These are phyloP conservation scores for Rhipidocladum racemiflorum DNA, from an alignment of 176 grass and related monocot species.

Conservation along the genomic window DNA sequence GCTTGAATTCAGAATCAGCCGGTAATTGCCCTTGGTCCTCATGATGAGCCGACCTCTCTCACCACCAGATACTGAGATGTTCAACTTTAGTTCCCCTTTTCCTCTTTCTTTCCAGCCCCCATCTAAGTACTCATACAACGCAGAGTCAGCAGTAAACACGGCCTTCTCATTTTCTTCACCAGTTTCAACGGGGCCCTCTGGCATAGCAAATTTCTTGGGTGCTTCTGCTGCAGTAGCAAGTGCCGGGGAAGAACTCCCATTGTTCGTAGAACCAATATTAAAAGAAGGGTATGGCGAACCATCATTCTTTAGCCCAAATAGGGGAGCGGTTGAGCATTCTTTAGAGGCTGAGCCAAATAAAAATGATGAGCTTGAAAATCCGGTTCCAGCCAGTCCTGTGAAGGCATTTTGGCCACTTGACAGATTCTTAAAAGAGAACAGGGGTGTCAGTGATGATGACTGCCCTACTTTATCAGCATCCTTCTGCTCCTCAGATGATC, in stretches of 20 bases:
- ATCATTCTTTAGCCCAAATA: slow-evolving; percentile 50
- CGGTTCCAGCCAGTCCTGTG: slow-evolving; percentile 77
- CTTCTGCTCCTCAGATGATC: slow-evolving; percentile 36
- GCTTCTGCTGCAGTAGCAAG: slow-evolving; percentile 40
- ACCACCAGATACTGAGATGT: slow-evolving; percentile 48
- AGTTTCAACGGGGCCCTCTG: slow-evolving; percentile 80
- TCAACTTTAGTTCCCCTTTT: slow-evolving; percentile 89
- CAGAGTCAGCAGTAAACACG: slow-evolving; percentile 68
- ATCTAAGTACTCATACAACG: slow-evolving; percentile 81
- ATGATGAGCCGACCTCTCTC: slow-evolving; percentile 83
- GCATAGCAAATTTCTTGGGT: slow-evolving; percentile 59
- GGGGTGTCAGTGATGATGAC: slow-evolving; percentile 26
- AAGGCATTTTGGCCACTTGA: slow-evolving; percentile 99
- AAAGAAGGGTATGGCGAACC: slow-evolving; percentile 55
- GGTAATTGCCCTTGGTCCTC: slow-evolving; percentile 88
- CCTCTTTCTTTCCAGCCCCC: slow-evolving; percentile 98
- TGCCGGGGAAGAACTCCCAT: slow-evolving; percentile 33
- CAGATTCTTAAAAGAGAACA: slow-evolving; percentile 82
- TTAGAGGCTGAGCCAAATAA: slow-evolving; percentile 61
- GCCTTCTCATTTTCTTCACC: slow-evolving; percentile 94
- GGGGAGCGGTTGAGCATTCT: slow-evolving; percentile 45
- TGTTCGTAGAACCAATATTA: slow-evolving; percentile 41
- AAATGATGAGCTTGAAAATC: slow-evolving; percentile 77
- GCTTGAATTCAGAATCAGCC: slow-evolving; percentile 76
- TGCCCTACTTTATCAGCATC: slow-evolving; percentile 51